phyloP scores from a whole-genome alignment of 1,284 basidiomycete genomes.

The Tylopilus sp. region DNA sequence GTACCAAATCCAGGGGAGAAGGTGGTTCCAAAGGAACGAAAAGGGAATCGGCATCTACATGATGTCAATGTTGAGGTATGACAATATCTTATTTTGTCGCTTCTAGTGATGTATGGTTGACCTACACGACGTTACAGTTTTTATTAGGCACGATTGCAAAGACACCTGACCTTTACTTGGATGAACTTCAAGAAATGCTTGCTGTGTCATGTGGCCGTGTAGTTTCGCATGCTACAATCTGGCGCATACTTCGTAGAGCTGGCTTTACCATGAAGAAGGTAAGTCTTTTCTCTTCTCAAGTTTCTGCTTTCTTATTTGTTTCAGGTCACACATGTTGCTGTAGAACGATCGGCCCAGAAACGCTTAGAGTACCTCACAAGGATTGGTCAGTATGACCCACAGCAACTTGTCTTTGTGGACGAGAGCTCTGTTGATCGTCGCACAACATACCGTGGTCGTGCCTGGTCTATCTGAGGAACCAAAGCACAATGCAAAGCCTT shows the following conservation, averaged over 20 bases:
- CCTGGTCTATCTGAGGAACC: no score
- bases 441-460: no score
- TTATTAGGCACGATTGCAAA: neutral
- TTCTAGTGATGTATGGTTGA: neutral
- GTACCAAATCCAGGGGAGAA: neutral
- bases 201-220: neutral
- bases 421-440: no score
- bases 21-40: neutral
- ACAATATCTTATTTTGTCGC: no score
- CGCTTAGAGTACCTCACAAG: conserved; percentile 16
- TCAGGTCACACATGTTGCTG: conserved; percentile 24
- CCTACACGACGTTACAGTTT: neutral
- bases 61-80: neutral
- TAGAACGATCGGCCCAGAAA: conserved; percentile 23
- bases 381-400: conserved; percentile 22
- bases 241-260: neutral
- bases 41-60: neutral
- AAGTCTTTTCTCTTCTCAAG: no score
- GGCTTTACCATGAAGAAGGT: no score
- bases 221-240: neutral
- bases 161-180: neutral
- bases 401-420: no score
- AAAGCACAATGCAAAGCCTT: conserved; percentile 5
- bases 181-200: neutral
- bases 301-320: no score